A percentile compares a stretch with the other conserved stretches of the same genome.
phyloP scores from a whole-genome alignment of 805 yeast genomes.

The Ogataea sp. region DNA sequence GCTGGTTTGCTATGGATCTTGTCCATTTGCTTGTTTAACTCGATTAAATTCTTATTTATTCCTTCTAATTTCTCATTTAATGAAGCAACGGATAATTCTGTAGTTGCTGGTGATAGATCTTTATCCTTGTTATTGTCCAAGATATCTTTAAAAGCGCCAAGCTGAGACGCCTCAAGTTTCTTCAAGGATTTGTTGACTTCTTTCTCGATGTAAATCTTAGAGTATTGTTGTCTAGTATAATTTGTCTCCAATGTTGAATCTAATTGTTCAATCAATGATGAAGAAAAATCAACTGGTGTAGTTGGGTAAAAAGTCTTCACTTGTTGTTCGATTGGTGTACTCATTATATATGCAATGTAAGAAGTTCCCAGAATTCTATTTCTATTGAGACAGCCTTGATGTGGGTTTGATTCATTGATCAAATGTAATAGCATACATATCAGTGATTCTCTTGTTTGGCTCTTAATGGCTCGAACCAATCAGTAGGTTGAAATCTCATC shows the following conservation, averaged over 20 bases:
- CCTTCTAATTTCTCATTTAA: constrained; percentile 25
- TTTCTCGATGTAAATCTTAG: constrained; percentile 58
- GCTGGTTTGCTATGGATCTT: constrained; percentile 14
- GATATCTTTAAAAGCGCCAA: constrained; percentile 41
- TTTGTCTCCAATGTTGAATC: constrained; percentile 57
- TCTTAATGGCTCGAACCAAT: too few species aligned
- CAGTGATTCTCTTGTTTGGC: too few species aligned
- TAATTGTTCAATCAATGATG: constrained; percentile 54
- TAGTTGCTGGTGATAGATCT: constrained; percentile 10
- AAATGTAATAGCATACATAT: too few species aligned
- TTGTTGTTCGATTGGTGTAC: constrained; percentile 11
- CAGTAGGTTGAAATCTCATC: too few species aligned
- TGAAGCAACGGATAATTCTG: constrained; percentile 13
- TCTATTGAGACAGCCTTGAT: too few species aligned
- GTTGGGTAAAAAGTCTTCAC: constrained; percentile 59
- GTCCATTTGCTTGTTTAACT: constrained; percentile 15
- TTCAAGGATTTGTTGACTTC: constrained; percentile 52
- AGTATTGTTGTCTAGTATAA: constrained; percentile 61
- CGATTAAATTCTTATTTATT: constrained; percentile 26
- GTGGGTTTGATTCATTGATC: too few species aligned
- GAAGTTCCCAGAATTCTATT: too few species aligned
- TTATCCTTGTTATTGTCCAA: constrained; percentile 30
- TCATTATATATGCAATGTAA: too few species aligned
- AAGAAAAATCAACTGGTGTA: constrained; percentile 61
- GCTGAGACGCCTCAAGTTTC: constrained; percentile 44